Conservation (phyloP, 768 basidiomycete species). For the Boletus rubropictus region DNA sequence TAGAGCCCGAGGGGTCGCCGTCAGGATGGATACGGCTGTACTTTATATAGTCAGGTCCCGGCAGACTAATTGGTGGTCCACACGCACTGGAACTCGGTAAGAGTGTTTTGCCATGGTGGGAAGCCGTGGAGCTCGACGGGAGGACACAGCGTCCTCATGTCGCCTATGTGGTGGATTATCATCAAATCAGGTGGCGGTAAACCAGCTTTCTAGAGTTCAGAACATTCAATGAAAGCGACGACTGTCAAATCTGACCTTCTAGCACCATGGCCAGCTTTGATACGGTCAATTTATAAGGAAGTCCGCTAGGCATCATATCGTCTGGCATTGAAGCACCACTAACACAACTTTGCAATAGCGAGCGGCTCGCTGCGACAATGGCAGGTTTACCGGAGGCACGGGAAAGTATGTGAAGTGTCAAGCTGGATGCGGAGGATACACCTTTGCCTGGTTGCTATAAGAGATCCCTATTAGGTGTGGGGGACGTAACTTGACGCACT, state of each 20-base stretch:
- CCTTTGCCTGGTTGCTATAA: constrained; percentile 13
- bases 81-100: constrained; percentile 76
- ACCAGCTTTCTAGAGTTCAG: constrained; percentile 41
- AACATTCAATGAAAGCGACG: constrained; percentile 2
- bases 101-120: constrained; percentile 80
- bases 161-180: constrained; percentile 59
- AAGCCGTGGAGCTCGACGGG: constrained; percentile 69
- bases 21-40: constrained; percentile 22
- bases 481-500: constrained; percentile 17
- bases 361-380: constrained; percentile 50
- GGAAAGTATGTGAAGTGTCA: constrained; percentile 54
- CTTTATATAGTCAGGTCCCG: constrained; percentile 1
- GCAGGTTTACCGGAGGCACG: constrained; percentile 59
- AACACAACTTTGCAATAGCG: constrained; percentile 32
- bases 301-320: background rate
- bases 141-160: constrained; percentile 30
- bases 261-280: constrained; percentile 44
- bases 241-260: constrained; percentile 45
- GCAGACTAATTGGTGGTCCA: background rate
- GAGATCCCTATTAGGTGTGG: background rate
- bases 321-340: background rate
- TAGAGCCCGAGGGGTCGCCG: constrained; percentile 3
- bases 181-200: constrained; percentile 70
- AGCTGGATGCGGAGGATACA: constrained; percentile 8
- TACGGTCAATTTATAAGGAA: constrained; percentile 36